phyloP scores from a whole-genome alignment of 306 rosid species.

The Quercus engelmannii region DNA sequence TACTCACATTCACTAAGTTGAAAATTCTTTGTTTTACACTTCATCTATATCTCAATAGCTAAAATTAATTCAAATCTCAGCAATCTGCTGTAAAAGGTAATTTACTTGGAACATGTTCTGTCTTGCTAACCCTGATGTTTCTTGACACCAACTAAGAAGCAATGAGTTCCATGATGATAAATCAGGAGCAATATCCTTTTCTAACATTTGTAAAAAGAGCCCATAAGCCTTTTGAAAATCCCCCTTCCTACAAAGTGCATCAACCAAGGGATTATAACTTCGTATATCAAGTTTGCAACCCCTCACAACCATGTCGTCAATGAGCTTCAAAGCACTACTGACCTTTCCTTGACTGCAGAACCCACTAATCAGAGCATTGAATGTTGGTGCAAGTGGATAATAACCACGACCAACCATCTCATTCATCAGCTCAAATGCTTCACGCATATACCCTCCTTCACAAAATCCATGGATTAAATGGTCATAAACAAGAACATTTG shows the following conservation, averaged over 20 bases:
- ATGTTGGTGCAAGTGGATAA: slow-evolving; percentile 54
- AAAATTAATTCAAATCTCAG: slow-evolving; percentile 9
- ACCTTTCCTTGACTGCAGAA: slow-evolving; percentile 57
- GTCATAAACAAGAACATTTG: slow-evolving; percentile 59
- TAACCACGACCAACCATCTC: slow-evolving; percentile 57
- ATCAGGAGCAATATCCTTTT: slow-evolving; percentile 52
- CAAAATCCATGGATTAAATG: slow-evolving; percentile 48
- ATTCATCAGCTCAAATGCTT: slow-evolving; percentile 62
- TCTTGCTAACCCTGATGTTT: slow-evolving; percentile 19
- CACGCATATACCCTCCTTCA: slow-evolving; percentile 37
- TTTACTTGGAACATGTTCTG: slow-evolving; percentile 22
- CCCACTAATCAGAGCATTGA: slow-evolving; percentile 46
- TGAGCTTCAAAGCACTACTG: slow-evolving; percentile 48
- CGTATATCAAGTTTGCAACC: slow-evolving; percentile 44
- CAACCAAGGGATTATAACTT: slow-evolving; percentile 48
- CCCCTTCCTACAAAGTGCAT: slow-evolving; percentile 43
- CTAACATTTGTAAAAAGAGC: slow-evolving; percentile 47
- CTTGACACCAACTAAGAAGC: slow-evolving; percentile 37
- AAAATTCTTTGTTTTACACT: no score
- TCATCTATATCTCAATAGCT: no score
- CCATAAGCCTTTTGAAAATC: slow-evolving; percentile 50
- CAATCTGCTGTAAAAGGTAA: slow-evolving; percentile 18
- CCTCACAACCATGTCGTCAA: slow-evolving; percentile 59
- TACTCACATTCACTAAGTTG: no score
- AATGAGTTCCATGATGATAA: slow-evolving; percentile 49